Conservation (phyloP, 2,329 filamentous ascomycete species). For the Alternaria sp. region DNA sequence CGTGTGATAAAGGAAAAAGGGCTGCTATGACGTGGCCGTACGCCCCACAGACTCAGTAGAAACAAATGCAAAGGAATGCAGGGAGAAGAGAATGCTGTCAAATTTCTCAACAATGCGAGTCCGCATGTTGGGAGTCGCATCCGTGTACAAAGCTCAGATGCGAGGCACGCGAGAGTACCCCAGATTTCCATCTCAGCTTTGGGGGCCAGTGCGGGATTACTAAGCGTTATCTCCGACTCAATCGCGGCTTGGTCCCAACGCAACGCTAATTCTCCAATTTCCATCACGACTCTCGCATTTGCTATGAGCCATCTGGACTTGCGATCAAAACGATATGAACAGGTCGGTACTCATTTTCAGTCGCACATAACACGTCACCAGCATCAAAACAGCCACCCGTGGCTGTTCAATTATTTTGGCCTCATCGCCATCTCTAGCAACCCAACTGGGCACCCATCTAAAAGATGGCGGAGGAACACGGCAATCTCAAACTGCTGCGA, state of each 20-base stretch:
- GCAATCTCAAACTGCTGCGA: background rate
- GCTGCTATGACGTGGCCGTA: background rate
- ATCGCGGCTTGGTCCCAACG: background rate
- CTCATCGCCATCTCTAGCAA: background rate
- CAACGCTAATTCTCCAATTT: background rate
- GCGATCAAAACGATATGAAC: background rate
- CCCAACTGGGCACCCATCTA: background rate
- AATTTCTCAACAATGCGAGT: background rate
- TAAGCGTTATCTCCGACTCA: background rate
- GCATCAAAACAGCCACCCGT: background rate
- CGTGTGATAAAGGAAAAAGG: background rate
- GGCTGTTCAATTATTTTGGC: background rate
- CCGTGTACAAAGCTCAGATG: background rate
- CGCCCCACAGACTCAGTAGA: background rate
- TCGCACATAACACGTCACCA: background rate
- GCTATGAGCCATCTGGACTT: background rate
- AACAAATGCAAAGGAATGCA: background rate
- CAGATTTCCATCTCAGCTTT: background rate
- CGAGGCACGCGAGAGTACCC: background rate
- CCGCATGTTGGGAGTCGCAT: background rate
- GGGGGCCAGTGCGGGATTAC: background rate
- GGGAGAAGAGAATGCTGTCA: background rate
- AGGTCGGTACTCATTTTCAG: background rate
- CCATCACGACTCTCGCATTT: background rate
- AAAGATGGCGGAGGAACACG: background rate